A percentile compares a stretch with the other conserved stretches of the same genome.
These are phyloP conservation scores for Chrysosporium keratinophilum DNA, from an alignment of 2,329 filamentous ascomycete species.

Conservation along the genomic window DNA sequence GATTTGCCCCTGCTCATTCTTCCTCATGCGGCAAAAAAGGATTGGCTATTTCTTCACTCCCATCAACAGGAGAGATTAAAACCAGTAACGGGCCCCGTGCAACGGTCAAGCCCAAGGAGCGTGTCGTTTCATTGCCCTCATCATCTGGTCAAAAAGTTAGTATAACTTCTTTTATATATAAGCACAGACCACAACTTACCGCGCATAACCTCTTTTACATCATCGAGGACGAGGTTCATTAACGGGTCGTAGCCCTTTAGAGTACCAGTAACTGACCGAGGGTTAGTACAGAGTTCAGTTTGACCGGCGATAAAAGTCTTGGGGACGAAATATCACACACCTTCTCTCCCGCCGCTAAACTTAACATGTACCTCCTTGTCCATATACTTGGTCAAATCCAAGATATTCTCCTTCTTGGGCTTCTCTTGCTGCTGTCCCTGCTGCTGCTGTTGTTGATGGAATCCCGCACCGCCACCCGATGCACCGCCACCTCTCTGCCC, in stretches of 20 bases:
- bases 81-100: constrained; percentile 87
- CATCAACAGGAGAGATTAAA: constrained; percentile 82
- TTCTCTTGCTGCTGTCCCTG: constrained; percentile 52
- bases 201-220: constrained; percentile 80
- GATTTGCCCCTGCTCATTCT: not conserved
- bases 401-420: constrained; percentile 97
- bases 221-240: constrained; percentile 95
- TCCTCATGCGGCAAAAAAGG: constrained; percentile 73
- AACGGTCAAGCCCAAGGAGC: constrained; percentile 75
- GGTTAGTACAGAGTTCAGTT: too few relatives aligned
- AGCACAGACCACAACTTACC: constrained; percentile 46
- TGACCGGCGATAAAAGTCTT: too few relatives aligned
- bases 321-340: constrained; percentile 40
- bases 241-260: constrained; percentile 94
- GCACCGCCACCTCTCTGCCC: constrained; percentile 34
- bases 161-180: not conserved
- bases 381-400: constrained; percentile 92
- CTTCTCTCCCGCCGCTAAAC: constrained; percentile 89
- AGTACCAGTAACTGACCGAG: constrained; percentile 60
- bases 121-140: constrained; percentile 74
- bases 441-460: constrained; percentile 36
- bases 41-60: constrained; percentile 91
- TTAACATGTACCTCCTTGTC: constrained; percentile 93
- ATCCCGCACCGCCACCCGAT: constrained; percentile 38
- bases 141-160: constrained; percentile 54